Percentiles rank a stretch among this genome's conserved stretches.
These are phyloP conservation scores for Haplosporangium gracile DNA, from an alignment of 192 early-diverging fungal genomes.

Conservation along the genomic window DNA sequence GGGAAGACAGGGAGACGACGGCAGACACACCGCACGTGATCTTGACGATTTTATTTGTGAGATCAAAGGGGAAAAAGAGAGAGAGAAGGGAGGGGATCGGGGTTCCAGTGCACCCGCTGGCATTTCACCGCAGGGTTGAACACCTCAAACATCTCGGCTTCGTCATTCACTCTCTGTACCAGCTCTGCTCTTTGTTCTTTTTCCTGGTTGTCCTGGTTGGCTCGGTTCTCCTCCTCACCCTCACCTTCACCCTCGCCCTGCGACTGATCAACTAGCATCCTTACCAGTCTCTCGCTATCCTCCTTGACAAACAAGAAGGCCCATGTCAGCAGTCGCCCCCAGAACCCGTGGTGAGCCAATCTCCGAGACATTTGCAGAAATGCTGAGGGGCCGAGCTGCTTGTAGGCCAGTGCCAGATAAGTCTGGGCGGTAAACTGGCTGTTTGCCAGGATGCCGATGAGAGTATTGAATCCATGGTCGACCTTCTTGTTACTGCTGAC, in stretches of 20 bases:
- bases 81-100: slow-evolving; percentile 9
- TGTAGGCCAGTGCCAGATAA: slow-evolving; percentile 31
- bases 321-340: slow-evolving; percentile 50
- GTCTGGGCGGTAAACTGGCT: slow-evolving; percentile 51
- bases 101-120: slow-evolving; percentile 20
- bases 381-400: slow-evolving; percentile 18
- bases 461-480: slow-evolving; percentile 45
- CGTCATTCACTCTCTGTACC: slow-evolving; percentile 39
- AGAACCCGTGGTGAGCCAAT: slow-evolving; percentile 47
- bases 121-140: slow-evolving; percentile 42
- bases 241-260: background rate
- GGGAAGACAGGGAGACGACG: background rate
- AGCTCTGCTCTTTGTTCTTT: background rate
- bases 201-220: too few relatives aligned
- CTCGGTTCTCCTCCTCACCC: too few relatives aligned
- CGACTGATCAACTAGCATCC: slow-evolving; percentile 7
- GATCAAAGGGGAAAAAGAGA: background rate
- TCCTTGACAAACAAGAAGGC: slow-evolving; percentile 38
- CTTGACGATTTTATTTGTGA: too few relatives aligned
- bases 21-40: background rate
- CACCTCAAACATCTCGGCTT: slow-evolving; percentile 56
- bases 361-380: slow-evolving; percentile 32
- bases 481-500: background rate
- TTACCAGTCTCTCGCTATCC: slow-evolving; percentile 23
- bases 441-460: slow-evolving; percentile 30